These are phyloP conservation scores for Tephrocybe sp. DNA, from an alignment of 768 basidiomycete genomes.

Conservation along the genomic window DNA sequence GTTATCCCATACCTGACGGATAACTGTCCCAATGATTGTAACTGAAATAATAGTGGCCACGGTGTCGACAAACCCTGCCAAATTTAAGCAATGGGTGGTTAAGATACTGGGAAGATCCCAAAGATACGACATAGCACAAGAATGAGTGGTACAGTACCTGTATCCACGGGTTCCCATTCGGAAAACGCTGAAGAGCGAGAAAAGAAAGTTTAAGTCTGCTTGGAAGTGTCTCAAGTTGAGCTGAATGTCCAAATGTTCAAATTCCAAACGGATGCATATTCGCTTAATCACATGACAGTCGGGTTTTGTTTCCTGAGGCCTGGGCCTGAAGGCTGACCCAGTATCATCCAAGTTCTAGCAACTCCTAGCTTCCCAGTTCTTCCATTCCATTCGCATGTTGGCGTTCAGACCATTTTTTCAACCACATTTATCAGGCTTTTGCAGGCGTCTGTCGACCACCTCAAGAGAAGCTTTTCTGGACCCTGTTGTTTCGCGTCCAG, in stretches of 20 bases:
- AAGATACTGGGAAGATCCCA: no score
- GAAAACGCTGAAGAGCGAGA: no score
- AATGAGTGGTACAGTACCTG: no score
- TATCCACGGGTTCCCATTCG: background rate
- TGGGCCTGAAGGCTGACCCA: no score
- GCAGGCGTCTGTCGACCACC: conserved; percentile 15
- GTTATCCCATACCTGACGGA: background rate
- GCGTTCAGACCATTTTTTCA: conserved; percentile 4
- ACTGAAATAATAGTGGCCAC: background rate
- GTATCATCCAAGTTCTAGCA: no score
- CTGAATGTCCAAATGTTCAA: no score
- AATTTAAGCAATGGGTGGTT: background rate
- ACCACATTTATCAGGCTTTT: background rate
- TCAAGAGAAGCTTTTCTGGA: conserved; percentile 48
- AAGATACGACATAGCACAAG: no score
- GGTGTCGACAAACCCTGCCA: background rate
- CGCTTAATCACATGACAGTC: no score
- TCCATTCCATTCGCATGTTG: background rate
- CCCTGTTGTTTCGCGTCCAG: conserved; percentile 52
- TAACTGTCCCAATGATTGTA: background rate
- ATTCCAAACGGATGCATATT: no score
- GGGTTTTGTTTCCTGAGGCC: no score
- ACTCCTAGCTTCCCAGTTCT: no score
- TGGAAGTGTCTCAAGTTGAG: background rate
- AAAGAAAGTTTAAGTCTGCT: background rate